These are phyloP conservation scores for Silybum marianum DNA, from an alignment of 129 eudicot species.

Conservation along the genomic window DNA sequence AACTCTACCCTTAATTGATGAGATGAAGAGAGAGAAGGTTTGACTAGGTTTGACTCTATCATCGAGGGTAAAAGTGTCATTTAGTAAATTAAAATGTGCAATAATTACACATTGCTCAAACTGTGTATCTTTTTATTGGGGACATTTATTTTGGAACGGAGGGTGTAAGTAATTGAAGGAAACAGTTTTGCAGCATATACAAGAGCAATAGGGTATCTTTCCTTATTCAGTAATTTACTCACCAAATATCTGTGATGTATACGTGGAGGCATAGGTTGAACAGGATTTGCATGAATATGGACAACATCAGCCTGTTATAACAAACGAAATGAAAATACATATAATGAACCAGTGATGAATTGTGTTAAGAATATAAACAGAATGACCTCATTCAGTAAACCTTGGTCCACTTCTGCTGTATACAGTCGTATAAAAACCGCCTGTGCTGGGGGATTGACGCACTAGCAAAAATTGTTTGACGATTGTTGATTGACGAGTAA, in stretches of 20 bases:
- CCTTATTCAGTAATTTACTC: slow-evolving; percentile 28
- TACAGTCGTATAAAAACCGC: slow-evolving; percentile 78
- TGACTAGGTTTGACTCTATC: neutral
- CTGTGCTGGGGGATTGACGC: slow-evolving; percentile 96
- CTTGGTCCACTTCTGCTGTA: slow-evolving; percentile 98
- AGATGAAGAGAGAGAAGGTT: neutral
- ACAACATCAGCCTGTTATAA: slow-evolving; percentile 67
- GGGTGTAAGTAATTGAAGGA: neutral
- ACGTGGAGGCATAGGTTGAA: slow-evolving; percentile 90
- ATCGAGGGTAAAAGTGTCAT: neutral
- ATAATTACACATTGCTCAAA: neutral
- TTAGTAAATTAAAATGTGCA: neutral
- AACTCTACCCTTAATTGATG: neutral
- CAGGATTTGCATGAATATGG: slow-evolving; percentile 84
- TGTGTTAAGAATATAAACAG: neutral
- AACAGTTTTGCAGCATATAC: neutral
- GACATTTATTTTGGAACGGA: neutral
- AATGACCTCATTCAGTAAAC: slow-evolving; percentile 39
- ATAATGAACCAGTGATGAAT: slow-evolving; percentile 5
- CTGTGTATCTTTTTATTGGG: neutral
- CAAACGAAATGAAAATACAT: slow-evolving; percentile 11
- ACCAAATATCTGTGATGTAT: slow-evolving; percentile 78
- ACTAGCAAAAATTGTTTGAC: slow-evolving; percentile 92
- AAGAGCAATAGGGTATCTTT: neutral
- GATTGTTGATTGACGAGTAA: slow-evolving; percentile 60